A percentile compares a stretch with the other conserved stretches of the same genome.
These are phyloP conservation scores for Lepraria neglecta DNA, from an alignment of 495 filamentous ascomycete genomes.

Conservation along the genomic window DNA sequence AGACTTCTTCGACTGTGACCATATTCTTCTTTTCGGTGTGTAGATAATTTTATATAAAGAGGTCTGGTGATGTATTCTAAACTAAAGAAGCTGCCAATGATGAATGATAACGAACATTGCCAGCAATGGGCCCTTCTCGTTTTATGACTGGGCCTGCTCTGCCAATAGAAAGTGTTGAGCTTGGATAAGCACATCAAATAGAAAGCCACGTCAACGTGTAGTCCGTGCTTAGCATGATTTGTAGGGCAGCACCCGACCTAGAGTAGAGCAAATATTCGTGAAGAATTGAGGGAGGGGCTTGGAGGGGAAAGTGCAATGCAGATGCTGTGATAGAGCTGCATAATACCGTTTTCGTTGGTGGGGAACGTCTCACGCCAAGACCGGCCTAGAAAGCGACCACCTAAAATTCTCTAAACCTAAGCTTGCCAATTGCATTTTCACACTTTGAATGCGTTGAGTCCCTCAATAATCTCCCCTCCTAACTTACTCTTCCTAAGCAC, in stretches of 20 bases:
- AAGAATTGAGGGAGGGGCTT: not conserved
- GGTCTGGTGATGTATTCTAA: not conserved
- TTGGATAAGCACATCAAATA: not conserved
- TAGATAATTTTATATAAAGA: not conserved
- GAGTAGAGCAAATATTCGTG: constrained; percentile 16
- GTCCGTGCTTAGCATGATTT: constrained; percentile 2
- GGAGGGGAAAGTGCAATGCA: constrained; percentile 9
- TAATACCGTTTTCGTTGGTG: constrained; percentile 3
- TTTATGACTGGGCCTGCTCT: not conserved
- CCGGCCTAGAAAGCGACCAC: constrained; percentile 5
- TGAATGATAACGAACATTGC: not conserved
- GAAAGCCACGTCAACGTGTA: constrained; percentile 9
- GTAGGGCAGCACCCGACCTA: constrained; percentile 9
- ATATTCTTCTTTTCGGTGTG: not conserved
- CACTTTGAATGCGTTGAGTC: not conserved
- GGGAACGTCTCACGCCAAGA: constrained; percentile 3
- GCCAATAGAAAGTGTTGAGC: constrained; percentile 8
- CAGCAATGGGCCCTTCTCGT: not conserved
- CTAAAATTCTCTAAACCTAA: not conserved
- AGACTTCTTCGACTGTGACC: not conserved
- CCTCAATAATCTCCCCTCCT: not conserved
- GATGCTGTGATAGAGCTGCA: constrained; percentile 10
- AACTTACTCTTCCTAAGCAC: not conserved
- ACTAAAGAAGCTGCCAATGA: not conserved
- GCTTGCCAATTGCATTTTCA: constrained; percentile 1